These are phyloP conservation scores for Globisporangium abappressorium DNA, from an alignment of 352 stramenopile genomes.

Conservation along the genomic window DNA sequence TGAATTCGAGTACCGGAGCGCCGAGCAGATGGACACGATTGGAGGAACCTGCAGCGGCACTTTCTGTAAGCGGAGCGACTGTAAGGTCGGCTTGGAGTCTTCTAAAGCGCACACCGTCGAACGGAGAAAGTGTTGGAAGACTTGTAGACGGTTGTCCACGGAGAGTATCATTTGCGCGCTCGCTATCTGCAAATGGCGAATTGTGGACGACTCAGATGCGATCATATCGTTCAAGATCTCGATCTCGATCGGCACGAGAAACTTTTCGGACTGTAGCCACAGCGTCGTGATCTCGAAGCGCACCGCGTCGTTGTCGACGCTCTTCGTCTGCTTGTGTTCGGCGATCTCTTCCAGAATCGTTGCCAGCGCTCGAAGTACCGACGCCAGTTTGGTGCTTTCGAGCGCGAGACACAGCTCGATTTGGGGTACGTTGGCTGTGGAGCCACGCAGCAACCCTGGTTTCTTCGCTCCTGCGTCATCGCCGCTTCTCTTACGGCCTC, in stretches of 20 bases:
- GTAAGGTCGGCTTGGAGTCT: not conserved
- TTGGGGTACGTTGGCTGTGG: not conserved
- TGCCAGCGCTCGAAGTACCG: not conserved
- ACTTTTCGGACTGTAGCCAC: not conserved
- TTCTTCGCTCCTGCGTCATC: no score
- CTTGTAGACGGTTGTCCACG: not conserved
- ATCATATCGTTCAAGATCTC: not conserved
- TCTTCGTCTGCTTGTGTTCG: not conserved
- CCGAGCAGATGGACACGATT: not conserved
- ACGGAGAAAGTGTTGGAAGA: slow-evolving; percentile 6
- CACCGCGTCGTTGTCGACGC: not conserved
- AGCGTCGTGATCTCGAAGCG: not conserved
- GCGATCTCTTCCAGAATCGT: not conserved
- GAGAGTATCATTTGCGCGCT: not conserved
- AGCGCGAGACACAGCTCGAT: not conserved
- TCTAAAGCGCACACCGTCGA: not conserved
- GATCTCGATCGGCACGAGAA: not conserved
- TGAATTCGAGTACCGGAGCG: not conserved
- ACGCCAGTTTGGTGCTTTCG: not conserved
- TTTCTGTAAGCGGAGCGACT: not conserved
- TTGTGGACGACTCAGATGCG: not conserved
- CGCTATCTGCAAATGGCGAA: not conserved
- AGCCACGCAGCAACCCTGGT: no score
- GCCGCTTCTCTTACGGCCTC: no score
- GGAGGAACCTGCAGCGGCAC: not conserved